These are phyloP conservation scores for Massospora cicadina DNA, from an alignment of 371 early-diverging fungal species.

Conservation along the genomic window DNA sequence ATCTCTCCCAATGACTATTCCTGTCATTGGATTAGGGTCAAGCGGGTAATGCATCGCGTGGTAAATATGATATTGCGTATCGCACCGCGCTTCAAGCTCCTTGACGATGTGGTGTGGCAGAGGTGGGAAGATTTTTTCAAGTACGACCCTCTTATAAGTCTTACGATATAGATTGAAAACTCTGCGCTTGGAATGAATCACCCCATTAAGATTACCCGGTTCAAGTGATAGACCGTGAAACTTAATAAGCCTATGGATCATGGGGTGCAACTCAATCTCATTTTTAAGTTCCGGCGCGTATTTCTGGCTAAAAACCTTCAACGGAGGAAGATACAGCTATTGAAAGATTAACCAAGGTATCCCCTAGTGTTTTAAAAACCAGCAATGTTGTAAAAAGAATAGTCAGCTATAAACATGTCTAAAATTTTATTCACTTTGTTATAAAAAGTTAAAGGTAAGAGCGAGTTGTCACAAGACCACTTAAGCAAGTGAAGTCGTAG, in stretches of 20 bases:
- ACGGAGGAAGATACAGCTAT: background rate
- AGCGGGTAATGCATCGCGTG: background rate
- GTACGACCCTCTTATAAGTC: background rate
- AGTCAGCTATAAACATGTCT: too few species aligned
- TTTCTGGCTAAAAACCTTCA: background rate
- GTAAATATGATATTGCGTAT: background rate
- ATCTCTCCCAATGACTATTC: background rate
- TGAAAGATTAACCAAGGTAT: too few species aligned
- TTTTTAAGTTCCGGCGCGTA: background rate
- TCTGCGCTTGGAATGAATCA: background rate
- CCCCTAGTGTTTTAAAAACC: too few species aligned
- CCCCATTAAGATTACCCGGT: background rate
- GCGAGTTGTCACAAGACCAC: too few species aligned
- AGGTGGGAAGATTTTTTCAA: background rate
- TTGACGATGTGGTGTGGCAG: background rate
- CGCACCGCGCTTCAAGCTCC: background rate
- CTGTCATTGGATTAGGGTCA: background rate
- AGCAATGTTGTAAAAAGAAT: too few species aligned
- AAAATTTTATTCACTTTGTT: too few species aligned
- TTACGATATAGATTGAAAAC: background rate
- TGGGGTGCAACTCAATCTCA: background rate
- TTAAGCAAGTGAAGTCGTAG: too few species aligned
- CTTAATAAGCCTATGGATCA: background rate
- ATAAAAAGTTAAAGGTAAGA: too few species aligned
- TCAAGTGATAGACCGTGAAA: background rate